Percentiles rank a stretch among this genome's conserved stretches.
Evolutionary conservation across 768 basidiomycete species (phyloP).

Genomic region (Pleurotus ostreatus): DNA sequence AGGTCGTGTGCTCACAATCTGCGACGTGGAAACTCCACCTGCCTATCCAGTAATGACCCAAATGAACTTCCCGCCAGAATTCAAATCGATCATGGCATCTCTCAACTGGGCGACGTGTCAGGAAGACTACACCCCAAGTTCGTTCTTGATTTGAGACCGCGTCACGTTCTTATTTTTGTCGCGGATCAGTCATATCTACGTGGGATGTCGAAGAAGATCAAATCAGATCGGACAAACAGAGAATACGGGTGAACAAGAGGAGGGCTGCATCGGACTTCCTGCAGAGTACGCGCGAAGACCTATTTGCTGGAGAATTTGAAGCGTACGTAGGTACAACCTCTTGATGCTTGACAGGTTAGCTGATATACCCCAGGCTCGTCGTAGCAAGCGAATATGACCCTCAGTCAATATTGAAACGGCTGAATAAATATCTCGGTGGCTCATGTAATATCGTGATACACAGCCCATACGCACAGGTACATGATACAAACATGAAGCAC

Average conservation of each 20-base stretch:
- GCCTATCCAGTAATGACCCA: slow-evolving; percentile 77
- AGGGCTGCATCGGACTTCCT: slow-evolving; percentile 65
- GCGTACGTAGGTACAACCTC: slow-evolving; percentile 43
- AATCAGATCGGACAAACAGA: slow-evolving; percentile 70
- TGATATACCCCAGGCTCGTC: slow-evolving; percentile 50
- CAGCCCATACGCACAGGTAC: slow-evolving; percentile 74
- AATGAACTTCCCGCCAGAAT: slow-evolving; percentile 78
- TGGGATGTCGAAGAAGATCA: slow-evolving; percentile 53
- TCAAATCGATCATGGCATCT: slow-evolving; percentile 51
- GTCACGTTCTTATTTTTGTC: too few species aligned
- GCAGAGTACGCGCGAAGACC: slow-evolving; percentile 64
- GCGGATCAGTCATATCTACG: slow-evolving; percentile 48
- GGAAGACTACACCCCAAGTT: slow-evolving; percentile 68
- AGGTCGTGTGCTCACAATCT: slow-evolving; percentile 80
- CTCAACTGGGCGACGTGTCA: slow-evolving; percentile 92
- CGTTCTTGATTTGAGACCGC: slow-evolving; percentile 12
- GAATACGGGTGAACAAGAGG: slow-evolving; percentile 68
- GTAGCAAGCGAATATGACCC: slow-evolving; percentile 86
- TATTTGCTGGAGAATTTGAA: slow-evolving; percentile 87
- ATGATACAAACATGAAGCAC: slow-evolving; percentile 3
- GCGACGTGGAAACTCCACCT: slow-evolving; percentile 89
- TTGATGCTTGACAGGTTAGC: background rate
- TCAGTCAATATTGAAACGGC: slow-evolving; percentile 67
- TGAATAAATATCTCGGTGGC: slow-evolving; percentile 77
- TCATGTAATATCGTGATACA: slow-evolving; percentile 87